A percentile compares a stretch with the other conserved stretches of the same genome.
These are phyloP conservation scores for Malassezia yamatoensis DNA, from an alignment of 1,284 basidiomycete genomes.

Conservation along the genomic window DNA sequence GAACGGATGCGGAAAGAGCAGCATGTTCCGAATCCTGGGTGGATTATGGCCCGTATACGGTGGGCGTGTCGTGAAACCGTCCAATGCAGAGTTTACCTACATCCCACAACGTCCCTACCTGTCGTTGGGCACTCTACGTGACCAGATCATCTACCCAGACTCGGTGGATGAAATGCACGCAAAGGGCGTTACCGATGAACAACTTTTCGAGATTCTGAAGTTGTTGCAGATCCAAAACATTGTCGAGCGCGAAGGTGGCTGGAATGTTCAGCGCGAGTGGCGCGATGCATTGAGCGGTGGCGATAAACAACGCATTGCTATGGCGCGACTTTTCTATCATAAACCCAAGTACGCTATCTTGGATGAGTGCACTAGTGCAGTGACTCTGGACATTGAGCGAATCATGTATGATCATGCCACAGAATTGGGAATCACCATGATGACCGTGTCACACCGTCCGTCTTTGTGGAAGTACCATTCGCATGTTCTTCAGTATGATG, in stretches of 20 bases:
- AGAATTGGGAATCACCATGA: conserved; percentile 46
- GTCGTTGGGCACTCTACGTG: conserved; percentile 79
- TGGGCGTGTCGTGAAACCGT: conserved; percentile 84
- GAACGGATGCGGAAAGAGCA: conserved; percentile 58
- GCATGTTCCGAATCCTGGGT: conserved; percentile 83
- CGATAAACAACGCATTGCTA: conserved; percentile 69
- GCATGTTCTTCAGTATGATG: conserved; percentile 63
- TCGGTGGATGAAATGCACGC: conserved; percentile 53
- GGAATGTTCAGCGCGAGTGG: conserved; percentile 82
- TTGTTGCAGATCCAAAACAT: conserved; percentile 77
- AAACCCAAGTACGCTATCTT: conserved; percentile 91
- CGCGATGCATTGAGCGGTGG: conserved; percentile 75
- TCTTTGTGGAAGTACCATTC: conserved; percentile 88
- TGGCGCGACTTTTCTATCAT: conserved; percentile 94
- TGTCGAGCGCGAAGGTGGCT: conserved; percentile 91
- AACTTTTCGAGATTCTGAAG: conserved; percentile 64
- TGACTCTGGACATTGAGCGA: conserved; percentile 84
- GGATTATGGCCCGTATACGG: conserved; percentile 96
- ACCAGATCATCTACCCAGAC: conserved; percentile 76
- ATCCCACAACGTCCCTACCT: conserved; percentile 94
- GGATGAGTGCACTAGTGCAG: conserved; percentile 88
- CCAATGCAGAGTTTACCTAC: conserved; percentile 77
- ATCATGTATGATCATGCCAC: conserved; percentile 92
- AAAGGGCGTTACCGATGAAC: conserved; percentile 54
- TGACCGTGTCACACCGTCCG: conserved; percentile 53